A percentile compares a stretch with the other conserved stretches of the same genome.
Evolutionary conservation across 2,329 filamentous ascomycete genomes (phyloP).

Genomic region (Raffaelea arxii): DNA sequence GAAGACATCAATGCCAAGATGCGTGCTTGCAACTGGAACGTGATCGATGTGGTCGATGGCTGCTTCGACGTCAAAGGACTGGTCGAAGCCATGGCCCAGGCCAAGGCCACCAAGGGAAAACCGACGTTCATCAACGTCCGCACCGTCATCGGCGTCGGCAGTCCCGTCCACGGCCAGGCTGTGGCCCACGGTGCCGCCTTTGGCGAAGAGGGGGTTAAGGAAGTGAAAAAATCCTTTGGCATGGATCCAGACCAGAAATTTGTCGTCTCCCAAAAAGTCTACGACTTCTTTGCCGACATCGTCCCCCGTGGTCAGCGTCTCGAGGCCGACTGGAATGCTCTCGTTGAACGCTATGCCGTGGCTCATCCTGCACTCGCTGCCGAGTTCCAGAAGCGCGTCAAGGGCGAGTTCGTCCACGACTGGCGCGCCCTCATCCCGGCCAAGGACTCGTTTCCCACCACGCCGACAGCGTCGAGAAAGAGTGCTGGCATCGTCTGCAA

Average conservation of each 20-base stretch:
- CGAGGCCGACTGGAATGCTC: slow-evolving; percentile 38
- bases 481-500: slow-evolving; percentile 39
- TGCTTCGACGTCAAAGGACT: slow-evolving; percentile 38
- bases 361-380: slow-evolving; percentile 16
- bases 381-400: slow-evolving; percentile 37
- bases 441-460: slow-evolving; percentile 30
- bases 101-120: slow-evolving; percentile 21
- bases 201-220: slow-evolving; percentile 38
- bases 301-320: slow-evolving; percentile 32
- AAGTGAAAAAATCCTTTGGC: slow-evolving; percentile 41
- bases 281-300: slow-evolving; percentile 41
- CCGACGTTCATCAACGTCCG: slow-evolving; percentile 42
- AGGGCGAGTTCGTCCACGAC: slow-evolving; percentile 35
- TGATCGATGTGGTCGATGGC: slow-evolving; percentile 43
- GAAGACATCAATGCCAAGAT: slow-evolving; percentile 51
- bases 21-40: slow-evolving; percentile 45
- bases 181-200: slow-evolving; percentile 49
- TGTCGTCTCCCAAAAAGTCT: slow-evolving; percentile 32
- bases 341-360: slow-evolving; percentile 15
- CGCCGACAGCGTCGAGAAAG: slow-evolving; percentile 37
- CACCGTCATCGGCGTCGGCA: slow-evolving; percentile 46
- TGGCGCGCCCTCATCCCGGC: slow-evolving; percentile 41
- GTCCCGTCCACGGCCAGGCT: slow-evolving; percentile 33
- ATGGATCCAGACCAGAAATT: slow-evolving; percentile 39
- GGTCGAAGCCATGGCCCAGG: slow-evolving; percentile 24